Conservation (phyloP, 306 rosid species). For the Malus sieversii region DNA sequence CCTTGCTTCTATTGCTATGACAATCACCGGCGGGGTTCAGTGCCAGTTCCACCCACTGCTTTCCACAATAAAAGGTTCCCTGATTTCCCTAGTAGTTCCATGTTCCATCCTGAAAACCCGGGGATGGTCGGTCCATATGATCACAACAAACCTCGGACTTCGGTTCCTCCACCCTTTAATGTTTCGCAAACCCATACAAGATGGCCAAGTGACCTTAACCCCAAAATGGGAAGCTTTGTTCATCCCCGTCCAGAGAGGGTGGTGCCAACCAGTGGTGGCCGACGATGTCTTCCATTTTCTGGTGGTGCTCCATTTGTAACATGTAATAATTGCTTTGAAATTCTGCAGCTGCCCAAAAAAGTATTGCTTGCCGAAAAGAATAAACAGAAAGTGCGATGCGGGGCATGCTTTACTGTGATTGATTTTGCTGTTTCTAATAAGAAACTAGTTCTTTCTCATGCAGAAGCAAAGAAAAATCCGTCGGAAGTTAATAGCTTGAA, state of each 20-base stretch:
- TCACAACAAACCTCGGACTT: conserved; percentile 44
- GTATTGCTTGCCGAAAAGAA: conserved; percentile 30
- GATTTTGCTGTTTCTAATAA: conserved; percentile 40
- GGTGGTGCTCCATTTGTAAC: conserved; percentile 92
- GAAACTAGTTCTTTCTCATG: conserved; percentile 55
- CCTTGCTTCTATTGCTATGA: conserved; percentile 68
- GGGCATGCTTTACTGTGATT: conserved; percentile 71
- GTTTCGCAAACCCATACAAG: conserved; percentile 48
- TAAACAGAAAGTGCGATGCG: conserved; percentile 66
- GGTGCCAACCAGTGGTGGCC: conserved; percentile 34
- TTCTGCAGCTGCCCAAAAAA: conserved; percentile 78
- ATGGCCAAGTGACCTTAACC: conserved; percentile 52
- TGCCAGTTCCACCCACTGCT: conserved; percentile 40
- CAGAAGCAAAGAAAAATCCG: conserved; percentile 30
- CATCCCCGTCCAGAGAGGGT: conserved; percentile 45
- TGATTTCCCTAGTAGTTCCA: conserved; percentile 44
- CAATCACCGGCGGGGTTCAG: conserved; percentile 40
- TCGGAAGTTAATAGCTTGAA: conserved; percentile 20
- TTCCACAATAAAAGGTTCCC: conserved; percentile 50
- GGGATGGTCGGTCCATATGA: conserved; percentile 40
- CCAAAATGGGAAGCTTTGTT: conserved; percentile 40
- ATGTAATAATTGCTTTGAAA: conserved; percentile 72
- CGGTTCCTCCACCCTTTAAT: conserved; percentile 35
- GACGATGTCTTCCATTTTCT: conserved; percentile 57
- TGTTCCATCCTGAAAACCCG: conserved; percentile 43